phyloP scores from a whole-genome alignment of 2,329 filamentous ascomycete species.

The Teratosphaeria nubilosa region DNA sequence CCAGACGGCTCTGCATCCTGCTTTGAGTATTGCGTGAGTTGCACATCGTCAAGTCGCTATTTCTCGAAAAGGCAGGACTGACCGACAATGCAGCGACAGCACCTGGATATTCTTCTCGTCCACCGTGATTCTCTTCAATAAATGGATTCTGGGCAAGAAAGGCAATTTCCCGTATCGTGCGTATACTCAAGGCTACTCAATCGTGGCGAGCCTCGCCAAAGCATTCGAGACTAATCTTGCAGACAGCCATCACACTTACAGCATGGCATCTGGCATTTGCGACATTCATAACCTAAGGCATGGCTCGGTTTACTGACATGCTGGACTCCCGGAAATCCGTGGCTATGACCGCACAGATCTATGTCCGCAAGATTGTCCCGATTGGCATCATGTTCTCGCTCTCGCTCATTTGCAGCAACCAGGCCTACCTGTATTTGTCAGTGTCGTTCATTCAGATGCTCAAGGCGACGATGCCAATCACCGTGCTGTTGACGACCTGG shows the following conservation, averaged over 20 bases:
- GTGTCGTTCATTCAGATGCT: constrained; percentile 99
- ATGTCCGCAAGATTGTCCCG: constrained; percentile 84
- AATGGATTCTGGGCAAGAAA: constrained; percentile 84
- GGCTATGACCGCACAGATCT: constrained; percentile 92
- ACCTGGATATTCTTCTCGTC: constrained; percentile 89
- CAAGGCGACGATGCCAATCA: constrained; percentile 95
- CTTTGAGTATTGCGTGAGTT: constrained; percentile 67
- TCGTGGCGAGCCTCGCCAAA: background rate
- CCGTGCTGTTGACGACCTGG: constrained; percentile 85
- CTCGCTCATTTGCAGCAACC: constrained; percentile 90
- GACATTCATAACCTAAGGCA: constrained; percentile 84
- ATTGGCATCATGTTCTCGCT: constrained; percentile 94
- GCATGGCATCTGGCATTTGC: constrained; percentile 94
- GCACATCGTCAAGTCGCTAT: background rate
- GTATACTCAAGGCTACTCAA: background rate
- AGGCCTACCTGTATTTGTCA: constrained; percentile 89
- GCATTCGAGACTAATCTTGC: constrained; percentile 50
- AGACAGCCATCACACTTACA: constrained; percentile 66
- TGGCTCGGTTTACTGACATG: constrained; percentile 78
- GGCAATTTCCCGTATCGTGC: constrained; percentile 49
- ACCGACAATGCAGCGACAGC: constrained; percentile 36
- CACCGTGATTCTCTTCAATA: constrained; percentile 97
- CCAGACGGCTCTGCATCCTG: constrained; percentile 60
- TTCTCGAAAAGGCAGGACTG: background rate
- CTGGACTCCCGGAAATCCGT: constrained; percentile 93